phyloP scores from a whole-genome alignment of 345 rosid species.

The Camelina sativa region DNA sequence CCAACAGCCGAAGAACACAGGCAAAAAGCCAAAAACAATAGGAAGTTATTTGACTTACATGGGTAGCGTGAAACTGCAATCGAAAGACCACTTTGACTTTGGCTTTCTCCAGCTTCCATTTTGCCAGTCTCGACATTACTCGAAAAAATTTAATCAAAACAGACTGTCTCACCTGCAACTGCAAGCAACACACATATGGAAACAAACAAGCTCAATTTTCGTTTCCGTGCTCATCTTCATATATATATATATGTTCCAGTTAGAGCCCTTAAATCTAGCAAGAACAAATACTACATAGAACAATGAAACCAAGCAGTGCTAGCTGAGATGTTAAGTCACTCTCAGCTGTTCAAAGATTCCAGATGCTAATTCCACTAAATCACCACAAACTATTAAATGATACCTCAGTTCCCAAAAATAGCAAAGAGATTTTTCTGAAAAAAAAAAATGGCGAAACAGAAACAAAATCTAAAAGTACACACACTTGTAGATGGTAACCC shows the following conservation, averaged over 20 bases:
- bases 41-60: conserved; percentile 69
- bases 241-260: background rate
- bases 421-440: no score
- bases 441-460: conserved; percentile 21
- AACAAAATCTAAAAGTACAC: conserved; percentile 25
- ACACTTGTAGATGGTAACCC: no score
- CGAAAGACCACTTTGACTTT: conserved; percentile 96
- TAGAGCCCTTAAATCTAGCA: background rate
- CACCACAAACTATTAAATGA: conserved; percentile 35
- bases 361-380: conserved; percentile 18
- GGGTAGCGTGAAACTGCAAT: conserved; percentile 93
- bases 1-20: background rate
- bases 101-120: conserved; percentile 93
- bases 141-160: conserved; percentile 42
- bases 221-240: background rate
- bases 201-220: conserved; percentile 16
- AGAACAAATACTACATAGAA: conserved; percentile 5
- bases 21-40: background rate
- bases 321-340: conserved; percentile 34
- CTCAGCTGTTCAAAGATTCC: background rate
- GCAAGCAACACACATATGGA: conserved; percentile 17
- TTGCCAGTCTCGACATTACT: conserved; percentile 81
- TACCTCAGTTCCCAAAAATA: no score
- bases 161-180: conserved; percentile 46
- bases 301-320: conserved; percentile 9